Conservation (phyloP, 371 early-diverging fungal species). For the Conidiobolus incongruus region DNA sequence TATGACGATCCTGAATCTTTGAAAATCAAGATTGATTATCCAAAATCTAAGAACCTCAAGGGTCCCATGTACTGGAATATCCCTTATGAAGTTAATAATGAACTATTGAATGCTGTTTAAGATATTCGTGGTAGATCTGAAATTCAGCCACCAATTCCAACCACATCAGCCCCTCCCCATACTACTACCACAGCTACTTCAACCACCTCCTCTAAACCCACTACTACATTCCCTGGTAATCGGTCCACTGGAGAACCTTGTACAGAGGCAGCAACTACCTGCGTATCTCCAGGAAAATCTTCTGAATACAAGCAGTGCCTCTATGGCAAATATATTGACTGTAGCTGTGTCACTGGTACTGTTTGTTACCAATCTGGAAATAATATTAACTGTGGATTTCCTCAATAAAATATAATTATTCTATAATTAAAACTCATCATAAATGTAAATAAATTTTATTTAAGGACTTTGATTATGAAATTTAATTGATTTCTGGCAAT, state of each 20-base stretch:
- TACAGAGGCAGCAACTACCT: too few relatives aligned
- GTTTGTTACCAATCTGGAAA: neutral
- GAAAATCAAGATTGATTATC: conserved; percentile 26
- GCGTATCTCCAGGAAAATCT: neutral
- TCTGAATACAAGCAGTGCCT: neutral
- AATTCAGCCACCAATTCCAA: neutral
- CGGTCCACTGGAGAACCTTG: too few relatives aligned
- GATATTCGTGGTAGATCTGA: neutral
- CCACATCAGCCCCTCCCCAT: neutral
- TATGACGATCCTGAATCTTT: conserved; percentile 39
- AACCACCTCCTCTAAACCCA: neutral
- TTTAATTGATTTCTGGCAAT: too few relatives aligned
- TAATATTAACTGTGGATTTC: neutral
- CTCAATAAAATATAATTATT: too few relatives aligned
- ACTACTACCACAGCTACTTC: neutral
- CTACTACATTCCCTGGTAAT: neutral
- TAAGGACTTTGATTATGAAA: too few relatives aligned
- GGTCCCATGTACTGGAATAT: too few relatives aligned
- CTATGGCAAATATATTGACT: neutral
- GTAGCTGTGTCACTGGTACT: neutral
- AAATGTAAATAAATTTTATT: too few relatives aligned
- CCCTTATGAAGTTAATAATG: conserved; percentile 16
- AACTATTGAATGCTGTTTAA: conserved; percentile 1
- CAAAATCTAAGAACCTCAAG: conserved; percentile 18
- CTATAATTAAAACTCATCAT: too few relatives aligned